phyloP scores from a whole-genome alignment of 768 basidiomycete species.

The Lentinula guzmanii region DNA sequence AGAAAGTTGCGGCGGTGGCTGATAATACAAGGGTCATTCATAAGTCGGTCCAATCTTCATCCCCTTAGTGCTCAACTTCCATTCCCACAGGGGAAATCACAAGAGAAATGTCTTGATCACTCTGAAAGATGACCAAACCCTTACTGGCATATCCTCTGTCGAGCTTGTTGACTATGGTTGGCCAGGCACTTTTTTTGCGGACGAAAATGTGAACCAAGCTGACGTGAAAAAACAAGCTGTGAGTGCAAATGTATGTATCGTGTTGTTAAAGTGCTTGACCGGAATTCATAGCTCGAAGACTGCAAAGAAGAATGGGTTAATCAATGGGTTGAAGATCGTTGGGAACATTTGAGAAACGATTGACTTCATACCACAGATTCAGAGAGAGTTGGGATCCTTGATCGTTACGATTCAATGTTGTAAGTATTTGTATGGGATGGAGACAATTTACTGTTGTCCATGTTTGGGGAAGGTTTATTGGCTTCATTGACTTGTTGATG shows the following conservation, averaged over 20 bases:
- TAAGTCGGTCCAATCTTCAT: background rate
- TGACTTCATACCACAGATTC: background rate
- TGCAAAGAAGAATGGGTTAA: background rate
- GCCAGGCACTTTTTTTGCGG: background rate
- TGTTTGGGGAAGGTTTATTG: too few species aligned
- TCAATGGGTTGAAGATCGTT: background rate
- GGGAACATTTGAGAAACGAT: background rate
- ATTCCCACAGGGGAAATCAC: background rate
- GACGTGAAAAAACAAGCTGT: background rate
- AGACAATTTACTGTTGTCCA: too few species aligned
- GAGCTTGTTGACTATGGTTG: background rate
- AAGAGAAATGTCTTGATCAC: background rate
- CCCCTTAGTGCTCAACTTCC: background rate
- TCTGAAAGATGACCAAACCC: background rate
- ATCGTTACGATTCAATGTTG: too few species aligned
- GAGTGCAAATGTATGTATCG: background rate
- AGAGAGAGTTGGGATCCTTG: too few species aligned
- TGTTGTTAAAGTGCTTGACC: background rate
- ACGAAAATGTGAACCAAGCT: background rate
- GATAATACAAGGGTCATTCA: background rate
- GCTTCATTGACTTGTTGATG: too few species aligned
- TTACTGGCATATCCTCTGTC: background rate
- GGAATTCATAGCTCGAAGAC: background rate
- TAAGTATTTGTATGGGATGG: too few species aligned
- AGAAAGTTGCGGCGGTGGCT: background rate